Conservation (phyloP, 176 grass and related monocot genomes). For the Chloris gayana region DNA sequence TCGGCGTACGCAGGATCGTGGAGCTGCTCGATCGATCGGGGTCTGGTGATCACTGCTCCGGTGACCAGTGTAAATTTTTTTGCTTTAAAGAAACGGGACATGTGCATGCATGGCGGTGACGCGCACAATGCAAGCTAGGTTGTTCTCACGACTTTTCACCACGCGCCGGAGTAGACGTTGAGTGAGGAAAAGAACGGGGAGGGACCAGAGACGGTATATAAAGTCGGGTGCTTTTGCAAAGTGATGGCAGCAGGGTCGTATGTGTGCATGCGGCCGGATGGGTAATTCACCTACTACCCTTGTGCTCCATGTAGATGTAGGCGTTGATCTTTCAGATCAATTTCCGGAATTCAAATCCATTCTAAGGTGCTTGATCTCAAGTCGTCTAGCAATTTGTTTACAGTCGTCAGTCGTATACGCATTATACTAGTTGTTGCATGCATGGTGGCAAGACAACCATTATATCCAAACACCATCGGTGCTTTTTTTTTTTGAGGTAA, state of each 20-base stretch:
- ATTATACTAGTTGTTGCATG: neutral
- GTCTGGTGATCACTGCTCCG: no score
- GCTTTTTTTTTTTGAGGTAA: no score
- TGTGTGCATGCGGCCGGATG: neutral
- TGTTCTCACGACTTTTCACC: no score
- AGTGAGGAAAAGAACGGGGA: neutral
- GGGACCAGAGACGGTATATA: neutral
- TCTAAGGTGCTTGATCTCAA: neutral
- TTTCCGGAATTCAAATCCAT: neutral
- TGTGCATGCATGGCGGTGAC: neutral
- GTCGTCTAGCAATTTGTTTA: neutral
- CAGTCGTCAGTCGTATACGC: neutral
- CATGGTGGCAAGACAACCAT: neutral
- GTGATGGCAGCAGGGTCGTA: neutral
- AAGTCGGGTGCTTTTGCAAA: slow-evolving; percentile 12
- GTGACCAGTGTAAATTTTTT: neutral
- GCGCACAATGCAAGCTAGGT: neutral
- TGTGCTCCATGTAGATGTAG: neutral
- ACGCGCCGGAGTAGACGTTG: neutral
- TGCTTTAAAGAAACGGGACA: neutral
- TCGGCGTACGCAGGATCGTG: neutral
- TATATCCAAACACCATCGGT: no score
- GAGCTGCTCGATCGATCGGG: no score
- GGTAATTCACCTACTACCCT: neutral
- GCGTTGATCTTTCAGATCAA: neutral